These are phyloP conservation scores for Neospermospora avenae DNA, from an alignment of 2,329 filamentous ascomycete species.

Conservation along the genomic window DNA sequence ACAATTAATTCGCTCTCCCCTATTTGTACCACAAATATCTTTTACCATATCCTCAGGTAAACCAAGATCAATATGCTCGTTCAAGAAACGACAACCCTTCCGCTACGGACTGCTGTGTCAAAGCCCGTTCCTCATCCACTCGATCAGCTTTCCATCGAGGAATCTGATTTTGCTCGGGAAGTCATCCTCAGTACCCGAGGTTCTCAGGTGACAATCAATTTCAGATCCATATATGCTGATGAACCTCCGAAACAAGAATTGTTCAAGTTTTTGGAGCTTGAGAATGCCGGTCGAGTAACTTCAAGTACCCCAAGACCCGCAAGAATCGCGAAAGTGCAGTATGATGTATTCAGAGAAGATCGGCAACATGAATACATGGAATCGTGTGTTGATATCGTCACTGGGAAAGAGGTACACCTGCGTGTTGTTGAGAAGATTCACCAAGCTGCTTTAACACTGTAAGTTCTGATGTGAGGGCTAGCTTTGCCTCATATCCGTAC, in stretches of 20 bases:
- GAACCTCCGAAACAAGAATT: constrained; percentile 52
- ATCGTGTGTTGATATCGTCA: constrained; percentile 47
- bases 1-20: background rate
- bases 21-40: background rate
- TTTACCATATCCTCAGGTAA: background rate
- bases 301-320: constrained; percentile 40
- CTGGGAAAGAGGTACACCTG: constrained; percentile 41
- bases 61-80: constrained; percentile 11
- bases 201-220: constrained; percentile 45
- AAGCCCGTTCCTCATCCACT: constrained; percentile 42
- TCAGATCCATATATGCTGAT: constrained; percentile 54
- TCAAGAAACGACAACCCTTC: constrained; percentile 13
- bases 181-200: constrained; percentile 37
- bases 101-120: constrained; percentile 8
- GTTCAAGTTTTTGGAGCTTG: constrained; percentile 45
- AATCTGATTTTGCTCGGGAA: constrained; percentile 50
- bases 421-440: constrained; percentile 45
- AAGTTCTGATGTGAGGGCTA: constrained; percentile 24
- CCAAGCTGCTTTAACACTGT: constrained; percentile 47
- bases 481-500: no score
- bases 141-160: constrained; percentile 43
- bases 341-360: constrained; percentile 52
- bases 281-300: constrained; percentile 40
- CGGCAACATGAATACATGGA: constrained; percentile 53
- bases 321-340: constrained; percentile 51